Base-by-base conservation (phyloP, 306 rosid species). In the Rubus parviflorus region DNA sequence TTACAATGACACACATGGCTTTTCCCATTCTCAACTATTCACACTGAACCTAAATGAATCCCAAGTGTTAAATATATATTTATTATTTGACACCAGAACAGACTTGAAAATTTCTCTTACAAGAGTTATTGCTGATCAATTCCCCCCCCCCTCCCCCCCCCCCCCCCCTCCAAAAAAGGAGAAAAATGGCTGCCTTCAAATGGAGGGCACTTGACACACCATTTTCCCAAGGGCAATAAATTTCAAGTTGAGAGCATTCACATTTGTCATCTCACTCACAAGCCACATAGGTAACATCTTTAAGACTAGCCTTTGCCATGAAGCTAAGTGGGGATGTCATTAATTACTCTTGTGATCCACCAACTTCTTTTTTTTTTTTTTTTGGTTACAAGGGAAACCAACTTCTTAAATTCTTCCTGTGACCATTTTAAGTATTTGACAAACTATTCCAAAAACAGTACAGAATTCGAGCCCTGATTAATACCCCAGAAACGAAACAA, bases 291-390 rank as follows among this genome's bases (percentile, higher is more conserved):
- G 15, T 13, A 22, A 4, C 51, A 56, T 13, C 14, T 56, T 17
- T 53, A 72, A 72, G 15, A 46, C 35, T 22, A 70, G 40, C 42
- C 22, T 7, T 5, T 25, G 47, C 6, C 37, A 70, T 46, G 63
- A 9, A 43, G 79, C 38, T 20, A 25, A 23, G 70, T 61, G 68
- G 67, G 37, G 48, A 30, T 64, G 64, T 65, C 83, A 78, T 85
- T 78, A 86, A 87, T 85, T 72, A 84, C 72, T 81, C 73, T 25
- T 25, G 54, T 69, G 74, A 41, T 54, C 81, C 84, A 78, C 25
- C 85, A 22, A 49, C 78, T 70, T 43, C 17, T 17, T 72, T n/a
- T n/a, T n/a, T n/a, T n/a, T n/a, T n/a, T n/a, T n/a, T n/a, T n/a
- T n/a, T n/a, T n/a, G n/a, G n/a, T n/a, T n/a, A n/a, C n/a, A n/a